Evolutionary conservation across 257 asterid genomes (phyloP).

Genomic region (Prunella vulgaris): DNA sequence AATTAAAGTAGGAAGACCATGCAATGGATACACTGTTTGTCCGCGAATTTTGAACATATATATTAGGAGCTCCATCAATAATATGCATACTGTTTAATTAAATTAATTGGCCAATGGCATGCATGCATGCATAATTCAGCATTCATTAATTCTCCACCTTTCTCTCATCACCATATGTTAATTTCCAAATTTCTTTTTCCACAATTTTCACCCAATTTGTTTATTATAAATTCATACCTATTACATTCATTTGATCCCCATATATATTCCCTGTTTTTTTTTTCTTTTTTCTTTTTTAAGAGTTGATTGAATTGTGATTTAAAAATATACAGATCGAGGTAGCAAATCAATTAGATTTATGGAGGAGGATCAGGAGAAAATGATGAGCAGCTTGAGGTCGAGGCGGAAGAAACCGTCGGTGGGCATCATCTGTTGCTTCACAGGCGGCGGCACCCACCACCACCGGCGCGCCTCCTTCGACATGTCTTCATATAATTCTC

Average conservation of each 20-base stretch:
- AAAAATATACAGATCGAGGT: neutral
- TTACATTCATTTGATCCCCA: neutral
- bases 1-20: neutral
- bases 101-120: too few species aligned
- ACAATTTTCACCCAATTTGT: too few species aligned
- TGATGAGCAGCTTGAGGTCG: neutral
- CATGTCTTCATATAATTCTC: neutral
- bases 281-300: neutral
- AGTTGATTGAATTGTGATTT: neutral
- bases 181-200: too few species aligned
- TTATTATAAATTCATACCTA: too few species aligned
- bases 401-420: slow-evolving; percentile 25
- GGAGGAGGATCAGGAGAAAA: slow-evolving; percentile 26
- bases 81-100: neutral
- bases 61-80: neutral
- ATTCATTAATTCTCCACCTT: neutral
- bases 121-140: neutral
- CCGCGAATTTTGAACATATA: neutral
- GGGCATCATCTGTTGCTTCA: slow-evolving; percentile 28
- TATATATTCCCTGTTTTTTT: neutral
- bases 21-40: neutral
- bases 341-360: neutral
- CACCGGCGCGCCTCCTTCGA: slow-evolving; percentile 18
- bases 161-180: neutral
- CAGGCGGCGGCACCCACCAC: slow-evolving; percentile 2